A percentile compares a stretch with the other conserved stretches of the same genome.
Evolutionary conservation across 2,329 filamentous ascomycete species (phyloP).

Genomic region (Aspergillus fijiensis): DNA sequence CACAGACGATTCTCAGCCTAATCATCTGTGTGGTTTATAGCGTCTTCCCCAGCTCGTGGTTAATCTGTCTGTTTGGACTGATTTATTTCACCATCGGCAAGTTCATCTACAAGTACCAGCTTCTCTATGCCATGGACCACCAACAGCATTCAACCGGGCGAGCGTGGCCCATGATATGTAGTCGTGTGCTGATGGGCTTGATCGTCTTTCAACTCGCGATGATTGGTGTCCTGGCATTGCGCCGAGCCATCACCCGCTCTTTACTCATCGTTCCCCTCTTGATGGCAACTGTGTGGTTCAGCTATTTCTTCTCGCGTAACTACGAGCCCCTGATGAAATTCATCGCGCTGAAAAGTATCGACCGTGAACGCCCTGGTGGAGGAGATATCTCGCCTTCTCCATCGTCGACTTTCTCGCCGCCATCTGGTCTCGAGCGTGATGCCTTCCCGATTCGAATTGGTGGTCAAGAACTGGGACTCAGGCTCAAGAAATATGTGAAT

Average conservation of each 20-base stretch:
- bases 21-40: slow-evolving; percentile 96
- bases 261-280: slow-evolving; percentile 74
- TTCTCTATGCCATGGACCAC: slow-evolving; percentile 98
- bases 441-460: slow-evolving; percentile 42
- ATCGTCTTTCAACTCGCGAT: slow-evolving; percentile 89
- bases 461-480: slow-evolving; percentile 40
- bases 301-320: slow-evolving; percentile 72
- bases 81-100: slow-evolving; percentile 56
- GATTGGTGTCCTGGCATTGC: slow-evolving; percentile 77
- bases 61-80: slow-evolving; percentile 74
- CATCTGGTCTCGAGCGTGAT: slow-evolving; percentile 46
- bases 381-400: slow-evolving; percentile 38
- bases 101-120: slow-evolving; percentile 68
- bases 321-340: slow-evolving; percentile 90
- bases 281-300: slow-evolving; percentile 82
- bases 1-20: slow-evolving; percentile 87
- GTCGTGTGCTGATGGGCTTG: slow-evolving; percentile 81
- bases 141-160: slow-evolving; percentile 69
- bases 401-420: slow-evolving; percentile 40
- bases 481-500: slow-evolving; percentile 49
- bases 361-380: slow-evolving; percentile 56
- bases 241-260: slow-evolving; percentile 70
- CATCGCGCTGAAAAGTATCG: slow-evolving; percentile 85
- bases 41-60: slow-evolving; percentile 74
- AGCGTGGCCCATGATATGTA: slow-evolving; percentile 96